A percentile compares a stretch with the other conserved stretches of the same genome.
Conservation (phyloP, 2,329 filamentous ascomycete genomes). For the Colletotrichum karsti region DNA sequence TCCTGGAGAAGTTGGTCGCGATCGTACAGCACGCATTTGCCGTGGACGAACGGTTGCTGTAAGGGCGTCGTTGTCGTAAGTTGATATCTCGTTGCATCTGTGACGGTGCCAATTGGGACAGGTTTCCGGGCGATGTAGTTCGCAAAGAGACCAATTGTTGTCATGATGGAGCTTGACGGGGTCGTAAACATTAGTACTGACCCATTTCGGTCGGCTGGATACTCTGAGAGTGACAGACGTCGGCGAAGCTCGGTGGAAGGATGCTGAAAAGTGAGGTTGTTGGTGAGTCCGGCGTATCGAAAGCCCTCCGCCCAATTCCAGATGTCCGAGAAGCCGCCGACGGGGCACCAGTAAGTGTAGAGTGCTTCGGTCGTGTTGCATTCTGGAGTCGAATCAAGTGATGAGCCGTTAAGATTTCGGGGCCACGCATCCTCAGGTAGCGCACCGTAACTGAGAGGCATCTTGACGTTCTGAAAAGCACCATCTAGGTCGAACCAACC, state of each 20-base stretch:
- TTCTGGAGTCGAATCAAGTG: background rate
- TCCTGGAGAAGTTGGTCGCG: background rate
- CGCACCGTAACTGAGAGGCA: background rate
- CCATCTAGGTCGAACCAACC: background rate
- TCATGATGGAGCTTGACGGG: background rate
- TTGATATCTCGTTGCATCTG: background rate
- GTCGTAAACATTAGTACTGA: background rate
- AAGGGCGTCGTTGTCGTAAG: background rate
- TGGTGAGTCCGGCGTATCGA: background rate
- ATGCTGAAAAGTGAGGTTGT: constrained; percentile 1
- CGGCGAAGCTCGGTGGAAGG: constrained; percentile 2
- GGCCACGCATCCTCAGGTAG: background rate
- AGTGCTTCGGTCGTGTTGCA: background rate
- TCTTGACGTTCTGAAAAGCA: background rate
- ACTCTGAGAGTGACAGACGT: background rate
- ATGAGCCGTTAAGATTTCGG: background rate
- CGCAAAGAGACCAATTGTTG: background rate
- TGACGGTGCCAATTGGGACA: background rate
- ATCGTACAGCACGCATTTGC: background rate
- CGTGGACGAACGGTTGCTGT: constrained; percentile 8
- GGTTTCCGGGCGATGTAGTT: background rate
- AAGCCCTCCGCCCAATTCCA: constrained; percentile 4
- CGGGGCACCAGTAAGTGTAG: background rate
- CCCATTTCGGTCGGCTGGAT: background rate
- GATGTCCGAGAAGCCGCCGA: background rate